These are phyloP conservation scores for Colletotrichum limetticola DNA, from an alignment of 2,329 filamentous ascomycete genomes.

Conservation along the genomic window DNA sequence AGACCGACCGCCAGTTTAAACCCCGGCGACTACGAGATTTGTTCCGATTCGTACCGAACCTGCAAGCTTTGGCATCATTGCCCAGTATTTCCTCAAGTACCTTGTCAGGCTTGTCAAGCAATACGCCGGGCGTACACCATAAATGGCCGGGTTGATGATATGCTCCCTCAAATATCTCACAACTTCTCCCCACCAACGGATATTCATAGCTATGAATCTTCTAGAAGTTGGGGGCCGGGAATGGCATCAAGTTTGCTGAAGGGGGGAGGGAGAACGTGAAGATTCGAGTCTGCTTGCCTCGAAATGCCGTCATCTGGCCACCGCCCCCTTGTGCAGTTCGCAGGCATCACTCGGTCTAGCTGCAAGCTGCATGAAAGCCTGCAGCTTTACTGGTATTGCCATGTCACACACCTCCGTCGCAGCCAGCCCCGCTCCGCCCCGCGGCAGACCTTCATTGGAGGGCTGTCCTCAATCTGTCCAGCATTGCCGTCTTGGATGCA, in stretches of 20 bases:
- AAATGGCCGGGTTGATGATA: background rate
- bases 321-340: constrained; percentile 6
- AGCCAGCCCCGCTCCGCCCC: constrained; percentile 34
- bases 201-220: constrained; percentile 1
- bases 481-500: constrained; percentile 18
- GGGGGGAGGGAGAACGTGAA: background rate
- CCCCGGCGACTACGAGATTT: constrained; percentile 20
- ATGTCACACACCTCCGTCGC: constrained; percentile 31
- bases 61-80: constrained; percentile 16
- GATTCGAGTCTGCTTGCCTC: background rate
- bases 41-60: constrained; percentile 31
- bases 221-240: constrained; percentile 23
- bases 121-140: background rate
- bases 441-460: constrained; percentile 28
- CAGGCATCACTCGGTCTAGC: constrained; percentile 25
- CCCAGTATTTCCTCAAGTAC: constrained; percentile 7
- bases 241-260: constrained; percentile 22
- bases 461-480: background rate
- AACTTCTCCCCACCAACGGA: background rate
- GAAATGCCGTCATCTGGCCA: constrained; percentile 29
- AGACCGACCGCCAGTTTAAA: constrained; percentile 32
- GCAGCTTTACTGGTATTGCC: constrained; percentile 28
- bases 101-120: background rate
- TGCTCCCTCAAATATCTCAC: background rate
- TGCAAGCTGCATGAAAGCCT: constrained; percentile 18